Conservation (phyloP, 192 early-diverging fungal genomes). For the Backusella circina region DNA sequence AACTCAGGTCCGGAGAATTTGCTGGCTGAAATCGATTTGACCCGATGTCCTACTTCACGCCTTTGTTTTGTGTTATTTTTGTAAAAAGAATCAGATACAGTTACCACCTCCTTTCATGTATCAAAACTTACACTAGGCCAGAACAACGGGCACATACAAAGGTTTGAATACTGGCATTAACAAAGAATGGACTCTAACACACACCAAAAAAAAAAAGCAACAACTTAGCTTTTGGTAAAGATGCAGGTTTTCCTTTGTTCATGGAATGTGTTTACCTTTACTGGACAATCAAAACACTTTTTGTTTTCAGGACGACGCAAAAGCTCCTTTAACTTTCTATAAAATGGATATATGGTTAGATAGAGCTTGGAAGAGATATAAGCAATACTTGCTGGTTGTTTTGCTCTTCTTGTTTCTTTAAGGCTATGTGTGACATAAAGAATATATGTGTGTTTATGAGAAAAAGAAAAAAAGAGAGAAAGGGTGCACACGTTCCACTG, state of each 20-base stretch:
- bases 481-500: not conserved
- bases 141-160: conserved; percentile 57
- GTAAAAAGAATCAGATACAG: not conserved
- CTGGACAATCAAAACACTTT: conserved; percentile 53
- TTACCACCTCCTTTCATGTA: not conserved
- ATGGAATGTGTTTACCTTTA: conserved; percentile 32
- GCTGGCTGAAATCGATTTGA: conserved; percentile 59
- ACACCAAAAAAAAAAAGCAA: not conserved
- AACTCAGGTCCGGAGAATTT: conserved; percentile 51
- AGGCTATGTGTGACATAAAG: conserved; percentile 34
- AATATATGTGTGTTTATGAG: not conserved
- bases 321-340: conserved; percentile 31
- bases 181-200: conserved; percentile 55
- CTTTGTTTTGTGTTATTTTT: too few relatives aligned
- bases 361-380: not conserved
- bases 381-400: not conserved
- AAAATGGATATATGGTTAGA: not conserved
- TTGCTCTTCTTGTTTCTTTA: conserved; percentile 37
- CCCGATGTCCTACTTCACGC: conserved; percentile 55
- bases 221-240: not conserved
- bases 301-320: conserved; percentile 47
- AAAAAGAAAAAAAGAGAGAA: not conserved
- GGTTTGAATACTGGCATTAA: conserved; percentile 46
- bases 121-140: conserved; percentile 49
- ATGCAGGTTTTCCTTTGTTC: not conserved